Evolutionary conservation across 495 filamentous ascomycete species (phyloP).

Genomic region (Podospora pseudopauciseta): DNA sequence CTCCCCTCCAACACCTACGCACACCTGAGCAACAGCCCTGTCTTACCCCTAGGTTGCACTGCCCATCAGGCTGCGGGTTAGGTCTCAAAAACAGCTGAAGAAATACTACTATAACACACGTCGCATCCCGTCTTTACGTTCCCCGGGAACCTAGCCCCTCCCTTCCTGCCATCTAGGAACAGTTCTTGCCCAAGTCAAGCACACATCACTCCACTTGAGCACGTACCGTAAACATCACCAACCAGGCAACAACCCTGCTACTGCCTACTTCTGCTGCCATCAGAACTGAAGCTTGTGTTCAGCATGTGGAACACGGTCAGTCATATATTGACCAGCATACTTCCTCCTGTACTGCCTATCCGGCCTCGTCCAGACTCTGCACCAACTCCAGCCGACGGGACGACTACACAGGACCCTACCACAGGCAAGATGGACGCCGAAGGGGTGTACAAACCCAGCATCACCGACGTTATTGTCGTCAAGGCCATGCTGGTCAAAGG

Average conservation of each 20-base stretch:
- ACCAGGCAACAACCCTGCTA: neutral
- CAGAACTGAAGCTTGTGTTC: neutral
- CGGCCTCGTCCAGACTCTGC: neutral
- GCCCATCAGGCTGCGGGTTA: neutral
- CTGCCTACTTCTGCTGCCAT: neutral
- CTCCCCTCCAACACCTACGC: neutral
- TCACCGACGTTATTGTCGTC: slow-evolving; percentile 45
- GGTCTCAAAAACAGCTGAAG: neutral
- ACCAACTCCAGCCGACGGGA: neutral
- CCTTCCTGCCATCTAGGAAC: neutral
- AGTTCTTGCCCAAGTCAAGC: neutral
- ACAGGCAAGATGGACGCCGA: neutral
- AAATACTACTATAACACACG: neutral
- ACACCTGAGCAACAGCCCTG: neutral
- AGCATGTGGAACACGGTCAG: neutral
- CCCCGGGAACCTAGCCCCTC: neutral
- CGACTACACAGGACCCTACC: neutral
- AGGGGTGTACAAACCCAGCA: slow-evolving; percentile 28
- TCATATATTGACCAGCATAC: neutral
- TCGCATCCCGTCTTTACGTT: neutral
- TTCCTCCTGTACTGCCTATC: neutral
- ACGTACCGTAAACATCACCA: slow-evolving; percentile 1
- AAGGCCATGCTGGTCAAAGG: slow-evolving; percentile 41
- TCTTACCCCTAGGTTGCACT: neutral
- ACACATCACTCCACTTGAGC: neutral